Conservation (phyloP, 768 basidiomycete species). For the Termitomyces sp. region DNA sequence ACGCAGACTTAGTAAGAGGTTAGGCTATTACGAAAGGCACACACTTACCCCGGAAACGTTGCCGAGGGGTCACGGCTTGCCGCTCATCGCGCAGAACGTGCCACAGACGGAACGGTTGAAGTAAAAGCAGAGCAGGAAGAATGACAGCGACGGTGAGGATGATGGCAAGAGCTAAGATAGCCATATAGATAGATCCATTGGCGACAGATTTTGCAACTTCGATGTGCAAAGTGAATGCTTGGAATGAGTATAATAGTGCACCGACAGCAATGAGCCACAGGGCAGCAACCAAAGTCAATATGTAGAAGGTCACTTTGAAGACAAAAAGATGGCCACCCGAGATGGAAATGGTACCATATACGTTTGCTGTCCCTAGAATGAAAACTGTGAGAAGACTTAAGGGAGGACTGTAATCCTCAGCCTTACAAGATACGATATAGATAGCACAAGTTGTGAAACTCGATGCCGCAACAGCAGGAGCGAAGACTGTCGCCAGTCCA, state of each 20-base stretch:
- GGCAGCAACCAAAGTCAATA: constrained; percentile 46
- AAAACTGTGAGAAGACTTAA: constrained; percentile 6
- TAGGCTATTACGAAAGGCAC: neutral
- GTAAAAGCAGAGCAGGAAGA: constrained; percentile 62
- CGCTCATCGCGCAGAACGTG: constrained; percentile 49
- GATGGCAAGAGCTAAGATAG: constrained; percentile 51
- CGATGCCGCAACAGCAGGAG: constrained; percentile 57
- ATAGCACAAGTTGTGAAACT: constrained; percentile 56
- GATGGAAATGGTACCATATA: constrained; percentile 56
- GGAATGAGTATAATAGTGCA: constrained; percentile 63
- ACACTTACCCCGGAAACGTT: constrained; percentile 67
- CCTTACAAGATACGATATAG: constrained; percentile 48
- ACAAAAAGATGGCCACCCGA: constrained; percentile 55
- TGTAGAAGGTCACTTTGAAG: constrained; percentile 61
- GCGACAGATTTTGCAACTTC: constrained; percentile 45
- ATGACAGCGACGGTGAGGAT: constrained; percentile 64
- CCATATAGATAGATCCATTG: constrained; percentile 70
- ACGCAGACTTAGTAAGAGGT: constrained; percentile 5
- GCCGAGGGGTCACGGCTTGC: constrained; percentile 67
- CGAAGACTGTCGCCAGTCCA: constrained; percentile 64
- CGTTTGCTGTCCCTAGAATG: constrained; percentile 42
- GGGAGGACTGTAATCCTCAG: neutral
- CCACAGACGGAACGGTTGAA: constrained; percentile 68
- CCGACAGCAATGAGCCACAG: constrained; percentile 65
- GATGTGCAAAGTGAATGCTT: constrained; percentile 42